Evolutionary conservation across 176 grass and related monocot species (phyloP).

Genomic region (Ensete ventricosum): DNA sequence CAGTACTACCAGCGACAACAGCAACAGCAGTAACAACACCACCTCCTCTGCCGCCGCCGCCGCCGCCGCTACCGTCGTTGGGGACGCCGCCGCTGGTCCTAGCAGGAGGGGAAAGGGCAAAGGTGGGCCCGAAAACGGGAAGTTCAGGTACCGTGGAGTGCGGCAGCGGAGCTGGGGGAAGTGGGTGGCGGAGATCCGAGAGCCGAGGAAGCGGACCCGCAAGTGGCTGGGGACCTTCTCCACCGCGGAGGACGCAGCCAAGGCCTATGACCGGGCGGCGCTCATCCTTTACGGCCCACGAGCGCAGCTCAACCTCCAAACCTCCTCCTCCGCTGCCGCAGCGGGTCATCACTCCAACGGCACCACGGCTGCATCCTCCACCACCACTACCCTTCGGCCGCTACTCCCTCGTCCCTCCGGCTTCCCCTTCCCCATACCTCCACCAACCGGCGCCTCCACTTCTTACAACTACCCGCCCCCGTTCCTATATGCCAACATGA

Average conservation of each 20-base stretch:
- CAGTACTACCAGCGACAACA: background rate
- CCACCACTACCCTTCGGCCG: constrained; percentile 25
- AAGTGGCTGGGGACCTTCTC: constrained; percentile 84
- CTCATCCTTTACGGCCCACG: constrained; percentile 69
- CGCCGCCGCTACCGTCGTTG: background rate
- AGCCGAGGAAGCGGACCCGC: constrained; percentile 19
- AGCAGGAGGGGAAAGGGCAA: constrained; percentile 4
- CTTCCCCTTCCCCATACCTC: constrained; percentile 6
- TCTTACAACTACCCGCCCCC: background rate
- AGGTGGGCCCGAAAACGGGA: constrained; percentile 3
- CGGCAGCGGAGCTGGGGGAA: constrained; percentile 17
- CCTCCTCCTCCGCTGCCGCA: background rate
- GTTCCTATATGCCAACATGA: constrained; percentile 19
- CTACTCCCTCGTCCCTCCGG: constrained; percentile 18
- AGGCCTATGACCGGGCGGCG: constrained; percentile 77
- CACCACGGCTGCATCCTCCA: constrained; percentile 14
- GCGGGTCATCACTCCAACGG: background rate
- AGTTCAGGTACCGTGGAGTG: constrained; percentile 9
- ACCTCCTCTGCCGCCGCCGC: background rate
- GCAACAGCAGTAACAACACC: background rate
- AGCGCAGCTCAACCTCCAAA: constrained; percentile 79
- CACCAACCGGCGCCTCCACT: background rate
- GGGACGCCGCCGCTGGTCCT: background rate
- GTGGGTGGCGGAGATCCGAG: constrained; percentile 15
- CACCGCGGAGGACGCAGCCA: constrained; percentile 80